Percentiles rank a stretch among this genome's conserved stretches.
Evolutionary conservation across 306 rosid species (phyloP).

Genomic region (Dryas octopetala): DNA sequence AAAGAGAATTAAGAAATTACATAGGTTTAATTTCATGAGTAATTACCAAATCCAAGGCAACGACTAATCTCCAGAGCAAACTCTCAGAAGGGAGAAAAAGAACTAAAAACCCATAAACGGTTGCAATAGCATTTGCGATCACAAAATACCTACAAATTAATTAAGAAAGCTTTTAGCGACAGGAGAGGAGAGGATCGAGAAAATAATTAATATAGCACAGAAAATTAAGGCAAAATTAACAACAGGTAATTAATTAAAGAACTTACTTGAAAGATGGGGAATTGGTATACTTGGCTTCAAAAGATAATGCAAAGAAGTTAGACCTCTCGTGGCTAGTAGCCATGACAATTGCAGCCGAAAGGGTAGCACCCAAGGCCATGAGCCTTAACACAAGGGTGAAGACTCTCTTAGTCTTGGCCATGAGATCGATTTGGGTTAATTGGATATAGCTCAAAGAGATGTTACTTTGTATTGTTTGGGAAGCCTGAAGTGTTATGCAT

Average conservation of each 20-base stretch:
- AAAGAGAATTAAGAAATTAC: neutral
- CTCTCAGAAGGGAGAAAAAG: conserved; percentile 68
- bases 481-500: neutral
- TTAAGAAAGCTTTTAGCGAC: neutral
- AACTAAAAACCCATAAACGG: conserved; percentile 68
- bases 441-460: neutral
- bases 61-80: conserved; percentile 70
- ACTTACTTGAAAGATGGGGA: conserved; percentile 73
- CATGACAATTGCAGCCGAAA: conserved; percentile 71
- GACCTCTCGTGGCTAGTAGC: conserved; percentile 63
- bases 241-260: neutral
- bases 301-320: conserved; percentile 34
- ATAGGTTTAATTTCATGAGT: neutral
- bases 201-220: no score
- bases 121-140: conserved; percentile 59
- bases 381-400: conserved; percentile 54
- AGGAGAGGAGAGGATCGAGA: neutral
- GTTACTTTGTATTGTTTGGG: neutral
- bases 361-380: conserved; percentile 63
- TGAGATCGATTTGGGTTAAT: conserved; percentile 1
- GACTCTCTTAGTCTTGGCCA: conserved; percentile 47
- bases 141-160: conserved; percentile 56
- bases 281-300: conserved; percentile 65
- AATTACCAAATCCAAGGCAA: conserved; percentile 68
- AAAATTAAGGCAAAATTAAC: neutral